Base-by-base conservation (phyloP, 2,329 filamentous ascomycete species). In the Cladosporium colombiae region DNA sequence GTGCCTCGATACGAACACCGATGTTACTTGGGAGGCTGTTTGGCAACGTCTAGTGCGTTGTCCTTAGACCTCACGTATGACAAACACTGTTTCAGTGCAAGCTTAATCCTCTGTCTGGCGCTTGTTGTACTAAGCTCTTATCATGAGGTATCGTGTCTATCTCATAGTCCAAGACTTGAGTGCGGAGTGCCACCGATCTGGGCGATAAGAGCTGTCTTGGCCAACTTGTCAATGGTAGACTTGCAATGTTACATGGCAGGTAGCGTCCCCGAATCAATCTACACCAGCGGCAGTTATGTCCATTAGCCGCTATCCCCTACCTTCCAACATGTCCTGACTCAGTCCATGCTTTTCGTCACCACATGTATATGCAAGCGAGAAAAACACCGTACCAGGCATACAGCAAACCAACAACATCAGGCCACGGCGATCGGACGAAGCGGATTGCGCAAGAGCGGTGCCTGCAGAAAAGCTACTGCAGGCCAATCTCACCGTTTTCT, bases 401-500 rank as follows among this genome's bases (percentile, higher is more conserved):
- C 40, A 46, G 8, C 40, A 46, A 21, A 21, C n/a, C 8, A 3
- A 46, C 2, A 46, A 46, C 40, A 46, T 21, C 40, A 21, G n/a
- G 40, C 40, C 40, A 23, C 25, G 56, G 16, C 23, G 25, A 25
- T 29, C 29, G 46, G 46, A 52, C 50, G 29, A 46, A 21, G 14
- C 60, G 46, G 25, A 55, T 63, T 40, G 61, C 61, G 61, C 50
- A 56, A 63, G 50, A 63, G 50, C 61, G 23, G 50, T 63, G 50
- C 61, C 50, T 63, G 61, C 61, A 63, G 61, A 52, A 16, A 21
- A 31, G 50, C 61, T 63, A 63, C 61, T 63, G 61, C 61, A 63
- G 21, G 35, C 18, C 46, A 62, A 63, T 44, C 35, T 63, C 61
- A 63, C 23, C 50, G 18, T 21, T 56, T 46, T 55, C 50, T 56